Evolutionary conservation across 108 stramenopile genomes (phyloP).

Genomic region (Stephanodiscus minutulus): DNA sequence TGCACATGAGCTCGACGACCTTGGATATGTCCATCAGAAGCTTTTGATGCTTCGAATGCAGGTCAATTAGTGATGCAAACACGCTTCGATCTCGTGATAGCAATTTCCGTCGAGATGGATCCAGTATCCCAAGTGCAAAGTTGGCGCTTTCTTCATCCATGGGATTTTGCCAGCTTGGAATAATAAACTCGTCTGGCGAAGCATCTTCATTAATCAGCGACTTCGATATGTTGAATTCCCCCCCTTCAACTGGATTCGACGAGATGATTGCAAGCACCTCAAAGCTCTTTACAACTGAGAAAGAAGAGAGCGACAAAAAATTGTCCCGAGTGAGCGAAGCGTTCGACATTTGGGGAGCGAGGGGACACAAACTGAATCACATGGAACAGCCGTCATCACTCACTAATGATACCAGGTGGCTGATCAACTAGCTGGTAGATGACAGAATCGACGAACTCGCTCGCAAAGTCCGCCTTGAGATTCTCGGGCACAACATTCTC

Average conservation of each 20-base stretch:
- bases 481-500: slow-evolving; percentile 82
- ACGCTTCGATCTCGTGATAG: slow-evolving; percentile 80
- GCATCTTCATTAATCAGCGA: slow-evolving; percentile 12
- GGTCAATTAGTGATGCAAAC: slow-evolving; percentile 73
- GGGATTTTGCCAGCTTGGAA: slow-evolving; percentile 39
- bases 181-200: slow-evolving; percentile 9
- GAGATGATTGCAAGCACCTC: slow-evolving; percentile 80
- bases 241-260: slow-evolving; percentile 71
- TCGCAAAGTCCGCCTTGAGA: slow-evolving; percentile 85
- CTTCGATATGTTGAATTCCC: slow-evolving; percentile 36
- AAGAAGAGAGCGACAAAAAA: neutral
- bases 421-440: slow-evolving; percentile 84
- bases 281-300: slow-evolving; percentile 70
- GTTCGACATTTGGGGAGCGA: neutral
- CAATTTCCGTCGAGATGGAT: slow-evolving; percentile 42
- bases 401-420: slow-evolving; percentile 74
- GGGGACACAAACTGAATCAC: neutral
- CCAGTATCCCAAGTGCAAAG: slow-evolving; percentile 75
- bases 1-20: slow-evolving; percentile 58
- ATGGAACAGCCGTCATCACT: neutral
- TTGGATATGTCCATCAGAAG: slow-evolving; percentile 71
- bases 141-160: slow-evolving; percentile 66
- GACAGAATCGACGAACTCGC: slow-evolving; percentile 82
- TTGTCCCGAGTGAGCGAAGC: neutral
- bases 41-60: slow-evolving; percentile 68